Evolutionary conservation across 192 early-diverging fungal species (phyloP).

Genomic region (Anaeromyces robustus): DNA sequence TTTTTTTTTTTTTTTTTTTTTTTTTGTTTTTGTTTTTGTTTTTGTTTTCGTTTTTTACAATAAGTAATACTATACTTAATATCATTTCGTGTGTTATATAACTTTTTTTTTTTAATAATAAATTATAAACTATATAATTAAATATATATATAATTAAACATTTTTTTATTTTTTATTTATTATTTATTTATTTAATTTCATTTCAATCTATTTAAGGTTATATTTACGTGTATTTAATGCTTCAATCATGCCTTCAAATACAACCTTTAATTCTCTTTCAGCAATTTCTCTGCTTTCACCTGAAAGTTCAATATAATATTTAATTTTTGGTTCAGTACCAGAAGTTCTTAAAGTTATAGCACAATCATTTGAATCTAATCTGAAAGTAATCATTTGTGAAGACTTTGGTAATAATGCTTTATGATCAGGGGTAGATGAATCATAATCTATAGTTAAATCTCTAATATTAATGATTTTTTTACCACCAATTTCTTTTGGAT

Average conservation of each 20-base stretch:
- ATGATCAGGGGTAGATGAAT: constrained; percentile 44
- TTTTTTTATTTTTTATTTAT: neutral
- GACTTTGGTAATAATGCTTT: constrained; percentile 49
- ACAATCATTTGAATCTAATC: constrained; percentile 34
- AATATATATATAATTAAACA: too few relatives aligned
- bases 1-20: too few relatives aligned
- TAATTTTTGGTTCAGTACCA: constrained; percentile 86
- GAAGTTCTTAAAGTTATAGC: constrained; percentile 12
- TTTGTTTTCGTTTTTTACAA: too few relatives aligned
- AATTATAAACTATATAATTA: too few relatives aligned
- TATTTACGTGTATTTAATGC: neutral
- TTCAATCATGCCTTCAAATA: neutral
- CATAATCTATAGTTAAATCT: constrained; percentile 80
- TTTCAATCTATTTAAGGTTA: neutral
- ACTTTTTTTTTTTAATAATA: too few relatives aligned
- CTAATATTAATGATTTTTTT: constrained; percentile 55
- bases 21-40: too few relatives aligned
- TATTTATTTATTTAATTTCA: neutral
- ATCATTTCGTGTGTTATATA: too few relatives aligned
- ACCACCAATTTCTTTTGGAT: constrained; percentile 53
- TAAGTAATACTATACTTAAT: too few relatives aligned
- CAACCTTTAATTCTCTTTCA: neutral
- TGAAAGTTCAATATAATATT: constrained; percentile 61
- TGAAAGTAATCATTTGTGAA: constrained; percentile 87
- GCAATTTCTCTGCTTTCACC: neutral